Conservation (phyloP, 176 grass and related monocot species). For the Zizania latifolia region DNA sequence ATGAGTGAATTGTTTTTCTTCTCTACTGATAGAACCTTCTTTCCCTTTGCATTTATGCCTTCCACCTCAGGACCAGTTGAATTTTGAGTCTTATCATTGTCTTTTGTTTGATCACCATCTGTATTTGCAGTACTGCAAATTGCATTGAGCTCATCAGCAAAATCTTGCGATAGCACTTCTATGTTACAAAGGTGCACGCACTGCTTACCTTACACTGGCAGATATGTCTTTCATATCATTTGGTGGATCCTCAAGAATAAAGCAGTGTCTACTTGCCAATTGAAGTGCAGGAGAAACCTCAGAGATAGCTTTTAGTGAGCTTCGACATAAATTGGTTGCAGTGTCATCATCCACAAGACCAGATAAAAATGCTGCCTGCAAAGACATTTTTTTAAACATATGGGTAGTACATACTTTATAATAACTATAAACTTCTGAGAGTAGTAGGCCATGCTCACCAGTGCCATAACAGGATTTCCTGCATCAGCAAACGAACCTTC, state of each 20-base stretch:
- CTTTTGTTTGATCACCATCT: slow-evolving; percentile 17
- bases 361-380: slow-evolving; percentile 63
- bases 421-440: too few species aligned
- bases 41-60: not conserved
- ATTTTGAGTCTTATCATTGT: slow-evolving; percentile 13
- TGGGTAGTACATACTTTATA: too few species aligned
- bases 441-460: too few species aligned
- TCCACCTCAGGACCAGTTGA: slow-evolving; percentile 20
- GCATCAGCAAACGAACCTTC: slow-evolving; percentile 64
- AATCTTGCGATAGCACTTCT: not conserved
- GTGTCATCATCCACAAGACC: slow-evolving; percentile 53
- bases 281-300: slow-evolving; percentile 54
- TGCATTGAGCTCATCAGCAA: slow-evolving; percentile 19
- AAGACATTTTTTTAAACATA: too few species aligned
- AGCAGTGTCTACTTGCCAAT: slow-evolving; percentile 60
- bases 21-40: slow-evolving; percentile 1
- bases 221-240: slow-evolving; percentile 24
- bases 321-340: slow-evolving; percentile 46
- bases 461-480: slow-evolving; percentile 75
- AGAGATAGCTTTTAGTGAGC: slow-evolving; percentile 56
- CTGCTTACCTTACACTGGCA: slow-evolving; percentile 43
- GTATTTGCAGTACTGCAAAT: slow-evolving; percentile 33
- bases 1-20: slow-evolving; percentile 6
- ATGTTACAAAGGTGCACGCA: too few species aligned
- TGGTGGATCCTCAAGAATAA: slow-evolving; percentile 70